phyloP scores from a whole-genome alignment of 2,329 filamentous ascomycete genomes.

The Hymenoscyphus scutula region DNA sequence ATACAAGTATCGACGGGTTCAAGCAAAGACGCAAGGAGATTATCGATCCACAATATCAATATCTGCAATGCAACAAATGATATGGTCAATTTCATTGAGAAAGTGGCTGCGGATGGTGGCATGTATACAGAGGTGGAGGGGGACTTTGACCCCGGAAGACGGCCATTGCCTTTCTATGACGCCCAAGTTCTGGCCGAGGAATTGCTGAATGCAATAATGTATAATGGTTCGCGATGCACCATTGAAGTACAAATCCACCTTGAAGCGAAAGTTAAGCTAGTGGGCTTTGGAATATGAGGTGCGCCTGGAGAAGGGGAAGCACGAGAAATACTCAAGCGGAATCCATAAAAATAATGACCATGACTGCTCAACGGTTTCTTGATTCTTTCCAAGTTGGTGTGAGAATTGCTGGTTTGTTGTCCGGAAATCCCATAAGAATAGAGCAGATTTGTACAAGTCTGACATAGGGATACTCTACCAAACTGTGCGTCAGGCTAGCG shows the following conservation, averaged over 20 bases:
- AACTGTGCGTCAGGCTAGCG: too few relatives aligned
- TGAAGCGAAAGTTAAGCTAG: too few relatives aligned
- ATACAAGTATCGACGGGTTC: neutral
- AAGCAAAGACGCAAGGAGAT: neutral
- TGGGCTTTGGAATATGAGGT: too few relatives aligned
- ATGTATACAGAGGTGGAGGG: too few relatives aligned
- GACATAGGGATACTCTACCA: too few relatives aligned
- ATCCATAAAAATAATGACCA: too few relatives aligned
- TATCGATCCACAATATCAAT: neutral
- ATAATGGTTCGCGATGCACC: neutral
- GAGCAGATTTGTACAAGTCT: too few relatives aligned
- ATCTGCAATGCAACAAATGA: neutral
- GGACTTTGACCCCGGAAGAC: too few relatives aligned
- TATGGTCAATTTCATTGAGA: neutral
- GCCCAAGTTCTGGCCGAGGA: neutral
- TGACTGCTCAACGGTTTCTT: too few relatives aligned
- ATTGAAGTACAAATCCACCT: neutral
- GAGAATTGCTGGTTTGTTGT: too few relatives aligned
- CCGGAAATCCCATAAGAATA: too few relatives aligned
- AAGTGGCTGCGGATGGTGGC: neutral
- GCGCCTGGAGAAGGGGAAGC: neutral
- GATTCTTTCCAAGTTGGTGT: too few relatives aligned
- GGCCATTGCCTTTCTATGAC: neutral
- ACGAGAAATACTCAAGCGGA: neutral
- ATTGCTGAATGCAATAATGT: neutral